Percentiles rank a stretch among this genome's conserved stretches.
phyloP scores from a whole-genome alignment of 2,329 filamentous ascomycete genomes.

The Thermoascus crustaceus region DNA sequence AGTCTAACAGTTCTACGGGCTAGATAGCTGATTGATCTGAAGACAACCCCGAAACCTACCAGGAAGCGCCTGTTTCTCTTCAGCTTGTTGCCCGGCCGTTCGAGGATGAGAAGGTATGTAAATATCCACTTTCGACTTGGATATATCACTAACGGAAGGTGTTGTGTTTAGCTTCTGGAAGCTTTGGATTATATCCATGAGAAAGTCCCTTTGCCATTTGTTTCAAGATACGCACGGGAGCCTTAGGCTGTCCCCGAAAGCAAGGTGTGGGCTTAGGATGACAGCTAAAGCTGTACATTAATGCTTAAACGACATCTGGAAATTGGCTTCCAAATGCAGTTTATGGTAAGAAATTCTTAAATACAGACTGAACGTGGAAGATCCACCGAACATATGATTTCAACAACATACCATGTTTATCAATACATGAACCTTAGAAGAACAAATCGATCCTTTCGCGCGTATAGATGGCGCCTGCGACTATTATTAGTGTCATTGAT shows the following conservation, averaged over 20 bases:
- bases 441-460: too few relatives aligned
- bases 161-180: conserved; percentile 5
- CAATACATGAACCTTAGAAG: too few relatives aligned
- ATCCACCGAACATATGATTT: too few relatives aligned
- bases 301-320: too few relatives aligned
- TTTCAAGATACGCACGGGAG: conserved; percentile 1
- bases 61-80: conserved; percentile 44
- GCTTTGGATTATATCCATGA: conserved; percentile 9
- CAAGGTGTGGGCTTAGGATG: neutral
- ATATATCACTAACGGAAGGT: neutral
- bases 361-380: too few relatives aligned
- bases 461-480: too few relatives aligned
- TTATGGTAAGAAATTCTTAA: too few relatives aligned
- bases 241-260: neutral
- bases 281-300: neutral
- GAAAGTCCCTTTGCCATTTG: conserved; percentile 4
- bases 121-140: too few relatives aligned
- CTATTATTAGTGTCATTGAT: too few relatives aligned
- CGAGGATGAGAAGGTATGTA: conserved; percentile 48
- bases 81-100: conserved; percentile 48
- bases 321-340: too few relatives aligned
- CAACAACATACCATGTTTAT: too few relatives aligned
- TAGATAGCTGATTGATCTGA: neutral
- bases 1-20: conserved; percentile 7
- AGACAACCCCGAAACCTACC: conserved; percentile 40